phyloP scores from a whole-genome alignment of 139 green algal genomes.

The Coelastrella sp. region DNA sequence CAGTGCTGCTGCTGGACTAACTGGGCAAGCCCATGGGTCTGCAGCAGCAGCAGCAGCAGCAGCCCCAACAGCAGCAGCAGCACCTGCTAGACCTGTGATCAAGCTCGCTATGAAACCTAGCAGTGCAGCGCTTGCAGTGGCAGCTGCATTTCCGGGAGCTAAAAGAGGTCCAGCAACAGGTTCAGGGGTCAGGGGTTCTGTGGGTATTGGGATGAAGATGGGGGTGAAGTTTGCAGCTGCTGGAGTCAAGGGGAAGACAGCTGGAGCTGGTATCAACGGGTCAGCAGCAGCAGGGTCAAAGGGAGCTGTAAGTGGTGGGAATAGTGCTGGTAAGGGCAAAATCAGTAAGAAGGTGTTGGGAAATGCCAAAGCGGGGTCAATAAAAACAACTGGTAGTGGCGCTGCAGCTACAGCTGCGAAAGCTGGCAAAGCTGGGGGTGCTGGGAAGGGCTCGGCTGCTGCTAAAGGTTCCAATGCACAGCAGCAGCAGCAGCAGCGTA shows the following conservation, averaged over 20 bases:
- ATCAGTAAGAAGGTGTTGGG: no score
- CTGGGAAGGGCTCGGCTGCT: background rate
- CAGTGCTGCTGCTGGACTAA: background rate
- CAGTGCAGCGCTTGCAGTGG: background rate
- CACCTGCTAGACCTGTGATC: background rate
- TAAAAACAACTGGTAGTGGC: background rate
- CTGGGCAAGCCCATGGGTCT: background rate
- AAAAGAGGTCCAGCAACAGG: background rate
- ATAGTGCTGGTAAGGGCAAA: no score
- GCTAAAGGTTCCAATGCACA: background rate
- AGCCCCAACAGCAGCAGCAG: background rate
- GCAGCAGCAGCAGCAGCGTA: conserved; percentile 10
- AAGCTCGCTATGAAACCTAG: background rate
- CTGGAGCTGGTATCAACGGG: background rate
- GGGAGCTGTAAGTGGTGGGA: background rate
- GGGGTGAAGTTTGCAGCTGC: background rate
- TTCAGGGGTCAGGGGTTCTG: background rate
- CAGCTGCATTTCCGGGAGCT: background rate
- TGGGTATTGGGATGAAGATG: background rate
- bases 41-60: background rate
- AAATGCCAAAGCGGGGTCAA: background rate
- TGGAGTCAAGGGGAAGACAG: background rate
- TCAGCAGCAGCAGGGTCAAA: background rate
- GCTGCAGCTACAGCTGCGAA: background rate
- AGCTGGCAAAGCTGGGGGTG: background rate